Evolutionary conservation across 2,329 filamentous ascomycete species (phyloP), one percentile per base, ranked within the genome.

Genomic region (Aspergillus sp.): DNA sequence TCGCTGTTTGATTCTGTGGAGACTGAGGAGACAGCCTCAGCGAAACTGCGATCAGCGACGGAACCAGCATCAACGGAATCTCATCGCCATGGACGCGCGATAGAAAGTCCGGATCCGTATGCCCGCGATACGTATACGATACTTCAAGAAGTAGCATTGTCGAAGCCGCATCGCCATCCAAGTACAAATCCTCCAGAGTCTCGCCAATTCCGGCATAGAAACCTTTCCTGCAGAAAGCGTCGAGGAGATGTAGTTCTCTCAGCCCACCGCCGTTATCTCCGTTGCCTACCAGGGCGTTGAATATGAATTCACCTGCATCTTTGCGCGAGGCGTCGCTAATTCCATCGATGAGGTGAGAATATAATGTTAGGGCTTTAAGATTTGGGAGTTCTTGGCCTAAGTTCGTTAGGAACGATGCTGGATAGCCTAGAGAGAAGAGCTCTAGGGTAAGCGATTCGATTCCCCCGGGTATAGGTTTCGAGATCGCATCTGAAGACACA

Each of bases 401-500:
- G 3, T 22, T 43, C 3, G 22, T 10, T 12, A 43, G 41, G 22
- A 43, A 43, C 1, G 41, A 27, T 5, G 41, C 13, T 13, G 41
- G 41, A 13, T 43, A 43, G 10, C 41, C 41, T 6, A 43, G 20
- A 4, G 41, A 43, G n/a, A 43, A 43, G 13, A 43, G 41, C 4
- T 43, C 41, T 5, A 43, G 22, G 5, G 41, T 43, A 9, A 43
- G 41, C 6, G 41, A 25, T 27, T 43, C 41, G 23, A 43, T 43
- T 7, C 22, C 15, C 22, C 5, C 3, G 5, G 41, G 41, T n/a
- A 43, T 13, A 9, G 41, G 30, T 10, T 13, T n/a, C 4, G 41
- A 22, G 13, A 43, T 27, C n/a, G 41, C 41, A 17, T 43, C 41
- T 15, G 41, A 22, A 9, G 32, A 27, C 12, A 74, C 57, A 0